These are phyloP conservation scores for Taphrina betulina DNA, from an alignment of 1,139 yeast species.

Conservation along the genomic window DNA sequence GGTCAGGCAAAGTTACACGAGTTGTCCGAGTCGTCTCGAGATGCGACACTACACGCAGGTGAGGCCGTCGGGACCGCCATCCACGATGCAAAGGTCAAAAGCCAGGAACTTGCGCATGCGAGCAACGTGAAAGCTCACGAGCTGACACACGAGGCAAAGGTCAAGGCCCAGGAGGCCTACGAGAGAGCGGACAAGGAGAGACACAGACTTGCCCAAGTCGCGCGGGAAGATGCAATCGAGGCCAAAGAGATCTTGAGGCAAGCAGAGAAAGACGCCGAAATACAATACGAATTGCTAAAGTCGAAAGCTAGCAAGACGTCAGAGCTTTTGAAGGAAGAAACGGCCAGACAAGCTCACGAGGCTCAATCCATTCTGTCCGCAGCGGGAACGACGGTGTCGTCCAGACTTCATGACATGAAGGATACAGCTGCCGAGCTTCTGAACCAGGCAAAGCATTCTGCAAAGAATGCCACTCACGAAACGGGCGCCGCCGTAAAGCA, in stretches of 20 bases:
- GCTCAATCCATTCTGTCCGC: not conserved
- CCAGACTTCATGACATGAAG: constrained; percentile 11
- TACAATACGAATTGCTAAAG: constrained; percentile 6
- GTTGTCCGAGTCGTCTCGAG: constrained; percentile 12
- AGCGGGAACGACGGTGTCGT: not conserved
- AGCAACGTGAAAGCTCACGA: not conserved
- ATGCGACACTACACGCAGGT: constrained; percentile 15
- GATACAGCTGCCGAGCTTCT: not conserved
- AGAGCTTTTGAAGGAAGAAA: constrained; percentile 10
- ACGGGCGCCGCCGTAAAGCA: not conserved
- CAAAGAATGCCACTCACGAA: constrained; percentile 2
- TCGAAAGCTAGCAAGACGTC: constrained; percentile 3
- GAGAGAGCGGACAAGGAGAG: constrained; percentile 7
- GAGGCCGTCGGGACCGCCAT: constrained; percentile 6
- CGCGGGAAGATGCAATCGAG: constrained; percentile 5
- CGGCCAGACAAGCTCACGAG: constrained; percentile 9
- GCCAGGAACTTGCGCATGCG: not conserved
- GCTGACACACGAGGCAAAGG: constrained; percentile 3
- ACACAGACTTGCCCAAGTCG: constrained; percentile 3
- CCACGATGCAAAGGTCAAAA: constrained; percentile 1
- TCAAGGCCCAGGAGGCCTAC: constrained; percentile 12
- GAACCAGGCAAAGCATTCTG: not conserved
- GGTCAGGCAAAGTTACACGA: constrained; percentile 1
- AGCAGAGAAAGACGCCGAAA: constrained; percentile 15
- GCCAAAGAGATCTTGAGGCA: constrained; percentile 11